These are phyloP conservation scores for Fremontodendron californicum DNA, from an alignment of 345 rosid species.

Conservation along the genomic window DNA sequence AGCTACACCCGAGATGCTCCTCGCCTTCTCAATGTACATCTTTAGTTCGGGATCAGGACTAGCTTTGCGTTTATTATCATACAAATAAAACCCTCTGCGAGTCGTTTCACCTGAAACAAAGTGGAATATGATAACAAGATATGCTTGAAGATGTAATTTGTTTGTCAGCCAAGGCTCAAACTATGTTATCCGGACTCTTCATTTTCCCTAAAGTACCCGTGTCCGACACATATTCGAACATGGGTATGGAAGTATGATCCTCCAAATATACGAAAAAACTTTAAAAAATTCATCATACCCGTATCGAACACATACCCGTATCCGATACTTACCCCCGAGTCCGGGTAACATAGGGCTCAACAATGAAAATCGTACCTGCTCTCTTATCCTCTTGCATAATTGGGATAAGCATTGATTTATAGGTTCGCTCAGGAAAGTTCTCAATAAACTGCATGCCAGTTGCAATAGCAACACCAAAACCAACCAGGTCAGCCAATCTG, in stretches of 20 bases:
- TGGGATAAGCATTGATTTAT: slow-evolving; percentile 84
- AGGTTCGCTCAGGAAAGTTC: slow-evolving; percentile 76
- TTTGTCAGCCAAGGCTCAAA: not conserved
- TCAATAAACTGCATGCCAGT: slow-evolving; percentile 71
- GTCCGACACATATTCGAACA: no score
- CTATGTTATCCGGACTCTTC: no score
- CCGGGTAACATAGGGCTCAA: not conserved
- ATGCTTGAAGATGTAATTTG: not conserved
- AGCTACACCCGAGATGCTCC: slow-evolving; percentile 64
- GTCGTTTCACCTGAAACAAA: slow-evolving; percentile 70
- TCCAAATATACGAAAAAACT: no score
- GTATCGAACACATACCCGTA: no score
- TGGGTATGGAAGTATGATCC: no score
- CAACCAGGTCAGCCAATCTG: slow-evolving; percentile 89
- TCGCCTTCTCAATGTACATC: slow-evolving; percentile 75
- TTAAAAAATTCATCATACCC: no score
- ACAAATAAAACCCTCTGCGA: slow-evolving; percentile 82
- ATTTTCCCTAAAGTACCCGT: no score
- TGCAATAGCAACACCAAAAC: slow-evolving; percentile 88
- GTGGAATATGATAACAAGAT: not conserved
- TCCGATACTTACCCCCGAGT: no score
- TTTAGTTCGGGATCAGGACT: slow-evolving; percentile 78
- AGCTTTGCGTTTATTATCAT: slow-evolving; percentile 79
- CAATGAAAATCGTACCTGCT: slow-evolving; percentile 46
- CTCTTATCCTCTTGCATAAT: slow-evolving; percentile 91